A percentile compares a stretch with the other conserved stretches of the same genome.
Evolutionary conservation across 805 yeast genomes (phyloP).

Genomic region (Kuraishia hungarica): DNA sequence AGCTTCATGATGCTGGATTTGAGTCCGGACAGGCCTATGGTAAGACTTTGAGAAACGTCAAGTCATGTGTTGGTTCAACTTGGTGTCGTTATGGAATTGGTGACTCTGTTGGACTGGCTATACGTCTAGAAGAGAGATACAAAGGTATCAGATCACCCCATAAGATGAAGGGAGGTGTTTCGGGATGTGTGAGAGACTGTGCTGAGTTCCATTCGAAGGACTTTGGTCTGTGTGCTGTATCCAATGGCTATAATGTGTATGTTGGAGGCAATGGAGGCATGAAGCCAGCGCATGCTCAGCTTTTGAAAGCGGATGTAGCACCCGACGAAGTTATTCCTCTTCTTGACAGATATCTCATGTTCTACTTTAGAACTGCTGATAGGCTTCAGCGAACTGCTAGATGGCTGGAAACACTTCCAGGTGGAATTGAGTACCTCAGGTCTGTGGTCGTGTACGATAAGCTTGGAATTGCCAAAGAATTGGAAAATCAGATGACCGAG

Average conservation of each 20-base stretch:
- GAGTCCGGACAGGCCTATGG: slow-evolving; percentile 31
- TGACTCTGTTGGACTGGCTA: slow-evolving; percentile 29
- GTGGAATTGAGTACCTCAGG: slow-evolving; percentile 26
- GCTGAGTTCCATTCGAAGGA: slow-evolving; percentile 30
- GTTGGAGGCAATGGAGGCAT: slow-evolving; percentile 32
- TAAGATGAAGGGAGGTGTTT: slow-evolving; percentile 29
- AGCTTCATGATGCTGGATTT: slow-evolving; percentile 21
- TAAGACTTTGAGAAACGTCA: slow-evolving; percentile 25
- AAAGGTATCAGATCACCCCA: slow-evolving; percentile 29
- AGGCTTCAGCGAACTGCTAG: slow-evolving; percentile 28
- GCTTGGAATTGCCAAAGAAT: slow-evolving; percentile 24
- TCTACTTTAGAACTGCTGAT: slow-evolving; percentile 28
- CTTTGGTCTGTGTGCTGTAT: slow-evolving; percentile 28
- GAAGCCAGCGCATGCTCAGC: slow-evolving; percentile 29
- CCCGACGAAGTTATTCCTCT: slow-evolving; percentile 28
- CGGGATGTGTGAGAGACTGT: slow-evolving; percentile 29
- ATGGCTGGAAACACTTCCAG: slow-evolving; percentile 27
- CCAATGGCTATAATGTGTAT: slow-evolving; percentile 25
- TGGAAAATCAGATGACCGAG: slow-evolving; percentile 24
- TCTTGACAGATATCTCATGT: slow-evolving; percentile 28
- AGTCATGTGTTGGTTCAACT: slow-evolving; percentile 29
- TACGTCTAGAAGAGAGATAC: slow-evolving; percentile 27
- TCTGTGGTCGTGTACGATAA: slow-evolving; percentile 26
- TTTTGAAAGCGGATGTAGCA: slow-evolving; percentile 22
- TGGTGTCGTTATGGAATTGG: slow-evolving; percentile 32